phyloP scores from a whole-genome alignment of 768 basidiomycete species.

The Trametes cubensis region DNA sequence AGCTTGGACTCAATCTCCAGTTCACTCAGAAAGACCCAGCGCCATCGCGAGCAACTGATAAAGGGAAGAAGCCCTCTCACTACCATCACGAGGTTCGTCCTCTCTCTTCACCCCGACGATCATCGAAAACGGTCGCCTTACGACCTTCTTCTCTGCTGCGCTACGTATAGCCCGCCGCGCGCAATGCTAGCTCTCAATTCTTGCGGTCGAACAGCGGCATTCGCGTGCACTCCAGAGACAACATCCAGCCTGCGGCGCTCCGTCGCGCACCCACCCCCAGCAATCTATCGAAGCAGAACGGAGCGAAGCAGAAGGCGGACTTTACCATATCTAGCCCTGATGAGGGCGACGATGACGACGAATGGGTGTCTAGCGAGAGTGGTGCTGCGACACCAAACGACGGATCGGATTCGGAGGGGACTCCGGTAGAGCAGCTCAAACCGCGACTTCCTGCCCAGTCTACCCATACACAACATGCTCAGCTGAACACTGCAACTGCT shows the following conservation, averaged over 20 bases:
- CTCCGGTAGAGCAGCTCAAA: conserved; percentile 31
- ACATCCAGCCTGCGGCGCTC: conserved; percentile 25
- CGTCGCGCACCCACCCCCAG: conserved; percentile 29
- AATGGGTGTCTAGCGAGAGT: conserved; percentile 80
- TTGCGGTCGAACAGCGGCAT: conserved; percentile 30
- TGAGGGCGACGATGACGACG: conserved; percentile 58
- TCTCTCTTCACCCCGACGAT: conserved; percentile 10
- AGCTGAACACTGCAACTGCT: conserved; percentile 24
- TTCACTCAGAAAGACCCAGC: conserved; percentile 66
- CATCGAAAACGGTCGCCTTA: conserved; percentile 12
- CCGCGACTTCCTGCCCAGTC: conserved; percentile 19
- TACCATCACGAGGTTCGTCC: conserved; percentile 49
- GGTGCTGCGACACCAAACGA: conserved; percentile 68
- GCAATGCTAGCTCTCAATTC: conserved; percentile 26
- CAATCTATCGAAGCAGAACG: conserved; percentile 16
- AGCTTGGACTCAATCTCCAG: conserved; percentile 61
- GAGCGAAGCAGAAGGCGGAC: conserved; percentile 46
- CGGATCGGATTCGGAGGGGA: conserved; percentile 46
- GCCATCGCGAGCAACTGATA: conserved; percentile 49
- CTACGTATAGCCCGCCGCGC: conserved; percentile 25
- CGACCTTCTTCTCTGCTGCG: not conserved
- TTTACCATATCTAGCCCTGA: conserved; percentile 60
- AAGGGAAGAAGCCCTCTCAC: conserved; percentile 50
- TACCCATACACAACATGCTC: conserved; percentile 9
- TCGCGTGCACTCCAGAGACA: conserved; percentile 33